A percentile compares a stretch with the other conserved stretches of the same genome.
These are phyloP conservation scores for Calocybe gambosa DNA, from an alignment of 1,284 basidiomycete genomes.

Conservation along the genomic window DNA sequence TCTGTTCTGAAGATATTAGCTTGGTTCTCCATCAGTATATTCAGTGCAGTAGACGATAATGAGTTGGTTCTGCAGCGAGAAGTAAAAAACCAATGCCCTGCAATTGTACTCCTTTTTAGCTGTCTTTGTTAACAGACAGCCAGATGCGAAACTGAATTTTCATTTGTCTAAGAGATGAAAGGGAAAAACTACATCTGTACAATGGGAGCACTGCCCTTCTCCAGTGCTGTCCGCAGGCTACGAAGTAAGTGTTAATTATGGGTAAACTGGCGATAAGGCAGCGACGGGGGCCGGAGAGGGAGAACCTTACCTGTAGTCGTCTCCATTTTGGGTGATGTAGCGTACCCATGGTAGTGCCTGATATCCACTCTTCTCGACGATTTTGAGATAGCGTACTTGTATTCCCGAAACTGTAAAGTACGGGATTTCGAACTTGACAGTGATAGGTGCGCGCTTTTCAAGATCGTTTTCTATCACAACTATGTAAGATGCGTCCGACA, in stretches of 20 bases:
- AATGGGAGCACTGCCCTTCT: constrained; percentile 70
- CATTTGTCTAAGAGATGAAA: no score
- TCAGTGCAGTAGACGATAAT: no score
- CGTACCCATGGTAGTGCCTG: constrained; percentile 90
- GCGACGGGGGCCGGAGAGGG: background rate
- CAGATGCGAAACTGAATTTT: no score
- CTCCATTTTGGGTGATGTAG: constrained; percentile 94
- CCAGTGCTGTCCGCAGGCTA: constrained; percentile 70
- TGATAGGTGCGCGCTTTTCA: constrained; percentile 90
- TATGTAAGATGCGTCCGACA: constrained; percentile 9
- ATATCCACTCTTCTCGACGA: constrained; percentile 97
- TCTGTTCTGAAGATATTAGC: constrained; percentile 22
- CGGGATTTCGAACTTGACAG: constrained; percentile 96
- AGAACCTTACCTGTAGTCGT: constrained; percentile 80
- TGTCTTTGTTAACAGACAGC: no score
- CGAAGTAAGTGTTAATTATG: background rate
- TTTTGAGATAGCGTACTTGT: constrained; percentile 91
- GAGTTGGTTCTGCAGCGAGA: no score
- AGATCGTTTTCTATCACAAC: constrained; percentile 61
- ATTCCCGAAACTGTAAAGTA: constrained; percentile 98
- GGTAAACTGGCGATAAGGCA: no score
- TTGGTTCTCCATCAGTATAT: no score
- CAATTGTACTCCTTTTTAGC: no score
- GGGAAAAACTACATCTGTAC: constrained; percentile 28
- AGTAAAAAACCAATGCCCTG: no score